Evolutionary conservation across 345 rosid species (phyloP), one percentile per base, ranked within the genome.

Genomic region (Salix suchowensis): DNA sequence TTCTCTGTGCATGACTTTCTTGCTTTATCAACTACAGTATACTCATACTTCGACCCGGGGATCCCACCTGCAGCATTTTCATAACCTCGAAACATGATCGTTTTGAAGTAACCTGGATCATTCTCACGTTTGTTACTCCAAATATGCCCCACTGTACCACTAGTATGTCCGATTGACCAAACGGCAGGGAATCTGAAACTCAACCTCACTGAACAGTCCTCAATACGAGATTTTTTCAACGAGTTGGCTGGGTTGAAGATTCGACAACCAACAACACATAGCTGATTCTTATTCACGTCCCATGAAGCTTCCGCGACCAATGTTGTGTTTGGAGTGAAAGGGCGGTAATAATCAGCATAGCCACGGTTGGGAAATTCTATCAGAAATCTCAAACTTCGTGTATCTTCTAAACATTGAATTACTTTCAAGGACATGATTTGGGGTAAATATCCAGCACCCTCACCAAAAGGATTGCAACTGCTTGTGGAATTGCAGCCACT

Each of bases 301-400:
- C 85, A 82, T 19, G 76, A 68, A 75, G 85, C 88, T 72, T 85
- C 85, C 1, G 78, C 85, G 5, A 85, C 70, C 54, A 82, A 73
- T 6, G 81, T 39, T 69, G 74, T 78, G n/a, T 72, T 76, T 4
- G 84, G 78, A 68, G 44, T 72, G 69, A 85, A 82, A 34, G 68
- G 37, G 15, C 2, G 1, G 52, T 75, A 30, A 62, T 48, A 70
- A 6, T 23, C 21, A 55, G 4, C 28, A 65, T 65, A 19, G 66
- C 54, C 32, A 44, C 36, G 40, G 50, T 80, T 69, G 13, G 68
- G 32, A 61, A 85, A 80, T 61, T 82, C 80, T 67, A 76, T 21
- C 71, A 65, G 60, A 28, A 85, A 48, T 55, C 85, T 75, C 60
- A 76, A 23, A 16, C 80, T 76, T 26, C 19, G 69, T 39, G 12